Evolutionary conservation across 805 yeast species (phyloP), one percentile per base, ranked within the genome.

Genomic region (Suhomyces sp.): DNA sequence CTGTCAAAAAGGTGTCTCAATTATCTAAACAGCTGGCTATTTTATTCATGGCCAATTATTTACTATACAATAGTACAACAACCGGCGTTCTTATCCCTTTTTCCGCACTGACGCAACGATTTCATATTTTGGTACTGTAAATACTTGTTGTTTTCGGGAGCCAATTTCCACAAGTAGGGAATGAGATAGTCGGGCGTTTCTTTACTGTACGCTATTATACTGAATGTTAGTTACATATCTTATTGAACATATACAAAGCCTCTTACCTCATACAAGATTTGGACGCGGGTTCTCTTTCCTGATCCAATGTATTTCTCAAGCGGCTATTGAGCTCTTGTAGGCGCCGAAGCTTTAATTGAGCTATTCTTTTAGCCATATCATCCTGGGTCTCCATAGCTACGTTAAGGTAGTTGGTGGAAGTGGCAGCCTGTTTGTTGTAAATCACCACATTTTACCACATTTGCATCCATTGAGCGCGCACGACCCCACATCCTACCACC

Each of bases 341-440:
- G 20, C 57, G 41, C 37, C 49, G 82, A 44, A 86, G 69, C 64
- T 85, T 86, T 52, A 86, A 67, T 45, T 71, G 70, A 53, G 82
- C 75, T 24, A 85, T 75, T 58, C 80, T 80, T 47, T 57, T 57
- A 24, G 66, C 64, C 46, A 70, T 41, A 13, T 41, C 44, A 9
- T 41, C 21, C 44, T 41, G 44, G 19, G 10, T 10, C 12, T 41
- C 44, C 41, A 37, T 37, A 17, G 41, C 35, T 31, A 31, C 22
- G 41, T 37, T 8, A 17, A 37, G 41, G 19, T 33, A 15, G 20
- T n/a, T 17, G 22, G 20, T 9, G 41, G 22, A 37, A n/a, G 2
- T 17, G 40, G 40, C 40, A 35, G 20, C 40, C 40, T 2, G 20
- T 6, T 25, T 15, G n/a, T 17, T 33, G 19, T 15, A 12, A 7